Evolutionary conservation across 768 basidiomycete species (phyloP).

Genomic region (Rhodocollybia butyracea): DNA sequence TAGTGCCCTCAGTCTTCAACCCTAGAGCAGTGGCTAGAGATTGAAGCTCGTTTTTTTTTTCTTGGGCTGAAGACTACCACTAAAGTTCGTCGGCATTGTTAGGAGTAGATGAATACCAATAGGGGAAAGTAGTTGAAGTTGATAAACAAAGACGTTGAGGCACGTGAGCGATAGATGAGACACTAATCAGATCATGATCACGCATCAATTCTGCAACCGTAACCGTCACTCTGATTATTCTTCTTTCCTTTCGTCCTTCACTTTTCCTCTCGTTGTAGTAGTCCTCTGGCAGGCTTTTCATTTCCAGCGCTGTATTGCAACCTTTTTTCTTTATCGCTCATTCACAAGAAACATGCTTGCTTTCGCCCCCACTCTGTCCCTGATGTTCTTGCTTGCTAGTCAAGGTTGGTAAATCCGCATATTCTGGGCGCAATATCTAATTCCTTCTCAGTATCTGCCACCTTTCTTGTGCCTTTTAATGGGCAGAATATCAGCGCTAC

Average conservation of each 20-base stretch:
- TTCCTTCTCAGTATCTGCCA: slow-evolving; percentile 21
- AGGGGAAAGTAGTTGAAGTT: neutral
- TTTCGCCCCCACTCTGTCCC: slow-evolving; percentile 25
- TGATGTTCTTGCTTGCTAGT: slow-evolving; percentile 46
- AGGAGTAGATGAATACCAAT: neutral
- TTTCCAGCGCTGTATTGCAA: slow-evolving; percentile 20
- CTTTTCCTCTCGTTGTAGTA: slow-evolving; percentile 9
- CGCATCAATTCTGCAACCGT: neutral
- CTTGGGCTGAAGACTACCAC: slow-evolving; percentile 56
- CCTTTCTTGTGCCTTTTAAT: slow-evolving; percentile 48
- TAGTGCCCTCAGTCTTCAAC: slow-evolving; percentile 55
- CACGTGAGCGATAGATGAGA: neutral
- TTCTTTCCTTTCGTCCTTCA: slow-evolving; percentile 12
- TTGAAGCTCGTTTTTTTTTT: slow-evolving; percentile 68
- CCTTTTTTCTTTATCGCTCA: slow-evolving; percentile 23
- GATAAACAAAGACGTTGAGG: slow-evolving; percentile 5
- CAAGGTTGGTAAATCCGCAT: slow-evolving; percentile 40
- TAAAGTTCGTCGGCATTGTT: slow-evolving; percentile 29
- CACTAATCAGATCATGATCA: neutral
- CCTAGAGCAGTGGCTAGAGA: slow-evolving; percentile 54
- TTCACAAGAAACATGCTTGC: slow-evolving; percentile 22
- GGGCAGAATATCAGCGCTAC: slow-evolving; percentile 33
- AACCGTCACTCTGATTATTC: slow-evolving; percentile 1
- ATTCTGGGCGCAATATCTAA: neutral
- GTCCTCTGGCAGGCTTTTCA: slow-evolving; percentile 26